phyloP scores from a whole-genome alignment of 768 basidiomycete genomes.

The Rhodosporidiobolus sp. region DNA sequence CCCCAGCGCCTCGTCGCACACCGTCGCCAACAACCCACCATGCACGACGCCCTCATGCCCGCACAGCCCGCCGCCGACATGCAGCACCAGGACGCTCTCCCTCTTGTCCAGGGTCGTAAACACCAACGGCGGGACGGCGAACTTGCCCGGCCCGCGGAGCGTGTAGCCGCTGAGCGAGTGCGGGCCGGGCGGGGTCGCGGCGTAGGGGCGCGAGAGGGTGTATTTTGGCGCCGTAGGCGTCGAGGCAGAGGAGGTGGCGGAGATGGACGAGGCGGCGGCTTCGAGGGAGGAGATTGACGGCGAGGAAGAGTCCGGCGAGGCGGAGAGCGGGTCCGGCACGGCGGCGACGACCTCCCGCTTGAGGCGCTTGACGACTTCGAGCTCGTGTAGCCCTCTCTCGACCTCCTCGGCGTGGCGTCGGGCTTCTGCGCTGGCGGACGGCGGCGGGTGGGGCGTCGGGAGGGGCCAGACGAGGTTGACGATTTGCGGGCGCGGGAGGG shows the following conservation, averaged over 20 bases:
- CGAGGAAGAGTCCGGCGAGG: conserved; percentile 11
- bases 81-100: conserved; percentile 68
- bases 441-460: conserved; percentile 68
- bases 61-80: conserved; percentile 81
- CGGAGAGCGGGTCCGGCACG: not conserved
- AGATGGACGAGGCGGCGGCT: conserved; percentile 46
- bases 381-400: conserved; percentile 65
- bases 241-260: not conserved
- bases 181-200: conserved; percentile 68
- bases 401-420: conserved; percentile 59
- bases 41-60: conserved; percentile 76
- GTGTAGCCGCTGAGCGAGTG: conserved; percentile 82
- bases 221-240: conserved; percentile 53
- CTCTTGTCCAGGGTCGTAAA: conserved; percentile 70
- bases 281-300: too few relatives aligned
- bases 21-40: conserved; percentile 83
- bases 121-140: conserved; percentile 75
- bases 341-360: conserved; percentile 50
- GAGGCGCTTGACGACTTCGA: conserved; percentile 60
- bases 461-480: conserved; percentile 71
- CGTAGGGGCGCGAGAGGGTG: conserved; percentile 62
- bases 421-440: conserved; percentile 60
- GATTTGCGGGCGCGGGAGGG: conserved; percentile 57
- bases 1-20: conserved; percentile 77
- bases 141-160: conserved; percentile 78